Percentiles rank a stretch among this genome's conserved stretches.
These are phyloP conservation scores for Vigna mungo DNA, from an alignment of 306 rosid species.

Conservation along the genomic window DNA sequence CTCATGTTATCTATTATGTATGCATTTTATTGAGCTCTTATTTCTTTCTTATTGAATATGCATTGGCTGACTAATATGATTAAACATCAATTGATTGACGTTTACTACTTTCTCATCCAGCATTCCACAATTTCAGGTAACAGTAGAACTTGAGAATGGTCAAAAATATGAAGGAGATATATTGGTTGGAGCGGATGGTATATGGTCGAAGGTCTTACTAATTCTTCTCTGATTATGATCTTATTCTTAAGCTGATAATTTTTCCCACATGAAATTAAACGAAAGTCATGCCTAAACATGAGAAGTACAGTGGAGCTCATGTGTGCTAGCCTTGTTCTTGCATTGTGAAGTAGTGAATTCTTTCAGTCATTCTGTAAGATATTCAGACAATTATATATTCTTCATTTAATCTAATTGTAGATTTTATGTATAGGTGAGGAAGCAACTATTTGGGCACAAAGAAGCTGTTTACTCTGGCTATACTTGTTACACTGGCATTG, in stretches of 20 bases:
- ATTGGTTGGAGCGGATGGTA: constrained; percentile 92
- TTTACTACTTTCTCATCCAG: constrained; percentile 45
- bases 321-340: constrained; percentile 25
- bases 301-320: background rate
- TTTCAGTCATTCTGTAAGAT: constrained; percentile 12
- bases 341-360: constrained; percentile 13
- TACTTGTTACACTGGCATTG: constrained; percentile 90
- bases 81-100: constrained; percentile 16
- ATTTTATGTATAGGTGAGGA: constrained; percentile 65
- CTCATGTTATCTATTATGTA: background rate
- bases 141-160: constrained; percentile 79
- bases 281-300: background rate
- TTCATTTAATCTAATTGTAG: background rate
- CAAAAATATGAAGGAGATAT: constrained; percentile 79
- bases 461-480: constrained; percentile 82
- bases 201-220: constrained; percentile 80
- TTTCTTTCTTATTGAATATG: constrained; percentile 37
- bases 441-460: constrained; percentile 64
- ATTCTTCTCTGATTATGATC: constrained; percentile 6
- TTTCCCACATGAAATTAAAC: background rate
- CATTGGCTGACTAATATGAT: constrained; percentile 1
- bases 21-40: constrained; percentile 15
- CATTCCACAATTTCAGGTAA: constrained; percentile 60
- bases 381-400: constrained; percentile 4
- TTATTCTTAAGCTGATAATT: constrained; percentile 23